A percentile compares a stretch with the other conserved stretches of the same genome.
Conservation (phyloP, 345 rosid species). For the Cardiospermum halicacabum region DNA sequence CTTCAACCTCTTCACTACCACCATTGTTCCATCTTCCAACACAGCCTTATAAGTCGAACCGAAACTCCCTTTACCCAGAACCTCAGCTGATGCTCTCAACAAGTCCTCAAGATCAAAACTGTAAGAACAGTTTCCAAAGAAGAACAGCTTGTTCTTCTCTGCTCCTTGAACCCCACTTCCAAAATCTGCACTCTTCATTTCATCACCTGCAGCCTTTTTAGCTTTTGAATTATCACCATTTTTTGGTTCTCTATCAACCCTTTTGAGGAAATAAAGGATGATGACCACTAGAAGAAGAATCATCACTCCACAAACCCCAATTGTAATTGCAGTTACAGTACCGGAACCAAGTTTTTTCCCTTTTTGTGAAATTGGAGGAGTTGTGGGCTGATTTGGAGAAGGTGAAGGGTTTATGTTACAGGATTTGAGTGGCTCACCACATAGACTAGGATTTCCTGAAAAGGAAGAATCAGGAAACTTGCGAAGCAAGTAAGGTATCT, state of each 20-base stretch:
- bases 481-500: constrained; percentile 50
- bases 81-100: constrained; percentile 86
- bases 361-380: constrained; percentile 20
- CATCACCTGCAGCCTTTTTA: constrained; percentile 34
- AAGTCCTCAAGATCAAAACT: constrained; percentile 78
- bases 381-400: constrained; percentile 34
- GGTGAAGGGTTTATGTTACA: constrained; percentile 35
- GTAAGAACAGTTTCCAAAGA: constrained; percentile 60
- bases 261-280: constrained; percentile 38
- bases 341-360: constrained; percentile 34
- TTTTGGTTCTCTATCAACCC: constrained; percentile 20
- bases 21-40: constrained; percentile 68
- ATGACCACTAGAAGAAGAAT: constrained; percentile 33
- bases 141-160: constrained; percentile 75
- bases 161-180: constrained; percentile 90
- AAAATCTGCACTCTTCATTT: constrained; percentile 54
- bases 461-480: constrained; percentile 45
- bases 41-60: constrained; percentile 81
- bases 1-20: constrained; percentile 78
- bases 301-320: constrained; percentile 39
- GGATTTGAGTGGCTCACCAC: constrained; percentile 48
- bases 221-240: constrained; percentile 24
- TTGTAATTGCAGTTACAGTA: constrained; percentile 41
- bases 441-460: constrained; percentile 54
- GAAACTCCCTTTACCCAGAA: constrained; percentile 79